Conservation (phyloP, 208 protist genomes). For the Crithidia acanthocephali region DNA sequence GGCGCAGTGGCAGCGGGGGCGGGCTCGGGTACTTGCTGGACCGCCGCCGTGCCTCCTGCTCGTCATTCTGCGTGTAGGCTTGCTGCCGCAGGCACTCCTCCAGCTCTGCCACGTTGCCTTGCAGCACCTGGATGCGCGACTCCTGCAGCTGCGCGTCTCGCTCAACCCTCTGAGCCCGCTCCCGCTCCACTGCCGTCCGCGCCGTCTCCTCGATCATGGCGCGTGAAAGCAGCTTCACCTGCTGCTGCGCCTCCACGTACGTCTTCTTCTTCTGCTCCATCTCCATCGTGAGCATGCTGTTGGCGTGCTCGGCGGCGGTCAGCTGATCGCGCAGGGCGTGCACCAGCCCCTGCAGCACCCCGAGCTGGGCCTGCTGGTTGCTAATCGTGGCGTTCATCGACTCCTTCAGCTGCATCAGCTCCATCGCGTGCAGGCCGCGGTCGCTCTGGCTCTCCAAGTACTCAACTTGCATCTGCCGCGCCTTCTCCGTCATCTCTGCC, state of each 20-base stretch:
- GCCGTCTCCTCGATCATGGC: conserved; percentile 77
- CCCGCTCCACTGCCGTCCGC: conserved; percentile 55
- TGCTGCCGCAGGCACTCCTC: conserved; percentile 55
- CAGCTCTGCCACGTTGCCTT: conserved; percentile 65
- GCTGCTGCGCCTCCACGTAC: conserved; percentile 60
- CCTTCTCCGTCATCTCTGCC: conserved; percentile 51
- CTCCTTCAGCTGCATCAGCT: conserved; percentile 80
- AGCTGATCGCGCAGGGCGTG: conserved; percentile 81
- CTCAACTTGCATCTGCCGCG: conserved; percentile 52
- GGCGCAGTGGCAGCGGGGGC: background rate
- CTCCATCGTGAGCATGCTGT: conserved; percentile 49
- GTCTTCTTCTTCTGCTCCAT: conserved; percentile 58
- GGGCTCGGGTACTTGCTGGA: background rate
- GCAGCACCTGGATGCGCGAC: conserved; percentile 64
- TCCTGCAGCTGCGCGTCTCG: conserved; percentile 70
- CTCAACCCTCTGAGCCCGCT: conserved; percentile 43
- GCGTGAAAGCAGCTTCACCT: conserved; percentile 70
- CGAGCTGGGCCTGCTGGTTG: conserved; percentile 83
- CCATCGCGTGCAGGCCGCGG: conserved; percentile 74
- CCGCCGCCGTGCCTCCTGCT: background rate
- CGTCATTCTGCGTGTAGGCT: conserved; percentile 29
- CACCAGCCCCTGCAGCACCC: conserved; percentile 68
- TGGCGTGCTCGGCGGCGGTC: conserved; percentile 70
- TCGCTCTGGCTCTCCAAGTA: conserved; percentile 79
- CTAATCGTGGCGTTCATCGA: conserved; percentile 80